Conservation (phyloP, 1,139 yeast species). For the Saccharomycopsis phalli region DNA sequence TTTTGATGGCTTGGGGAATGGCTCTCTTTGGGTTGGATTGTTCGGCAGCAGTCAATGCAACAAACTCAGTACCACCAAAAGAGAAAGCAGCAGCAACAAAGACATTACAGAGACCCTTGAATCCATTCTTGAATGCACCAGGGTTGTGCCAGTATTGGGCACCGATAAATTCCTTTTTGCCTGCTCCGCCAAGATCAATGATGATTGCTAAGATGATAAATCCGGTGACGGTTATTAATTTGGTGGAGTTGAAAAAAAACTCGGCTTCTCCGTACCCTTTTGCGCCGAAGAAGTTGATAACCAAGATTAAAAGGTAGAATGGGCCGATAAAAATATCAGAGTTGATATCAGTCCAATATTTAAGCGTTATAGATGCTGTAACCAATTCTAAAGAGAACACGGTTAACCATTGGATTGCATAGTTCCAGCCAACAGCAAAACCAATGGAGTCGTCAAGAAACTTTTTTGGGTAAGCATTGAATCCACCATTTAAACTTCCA, state of each 20-base stretch:
- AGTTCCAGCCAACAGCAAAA: constrained; percentile 66
- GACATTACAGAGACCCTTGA: constrained; percentile 75
- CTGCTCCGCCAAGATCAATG: constrained; percentile 49
- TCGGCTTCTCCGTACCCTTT: constrained; percentile 65
- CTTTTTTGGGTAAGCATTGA: constrained; percentile 54
- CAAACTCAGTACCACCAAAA: constrained; percentile 68
- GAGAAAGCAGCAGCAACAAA: constrained; percentile 80
- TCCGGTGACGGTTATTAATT: constrained; percentile 47
- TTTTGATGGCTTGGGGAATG: constrained; percentile 62
- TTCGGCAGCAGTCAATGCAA: constrained; percentile 82
- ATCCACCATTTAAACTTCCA: constrained; percentile 62
- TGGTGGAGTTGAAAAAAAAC: constrained; percentile 44
- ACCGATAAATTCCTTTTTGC: constrained; percentile 45
- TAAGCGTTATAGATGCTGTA: constrained; percentile 60
- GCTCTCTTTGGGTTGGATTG: constrained; percentile 61
- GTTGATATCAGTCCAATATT: constrained; percentile 46
- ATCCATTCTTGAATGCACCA: constrained; percentile 50
- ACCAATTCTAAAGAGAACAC: constrained; percentile 66
- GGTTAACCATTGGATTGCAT: constrained; percentile 67
- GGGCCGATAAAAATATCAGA: constrained; percentile 55
- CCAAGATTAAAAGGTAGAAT: constrained; percentile 49
- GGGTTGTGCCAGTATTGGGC: constrained; percentile 41
- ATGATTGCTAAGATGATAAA: constrained; percentile 53
- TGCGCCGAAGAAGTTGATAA: constrained; percentile 60
- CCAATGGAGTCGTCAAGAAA: constrained; percentile 70